phyloP scores from a whole-genome alignment of 768 basidiomycete genomes.

The Boletus reticuloceps region DNA sequence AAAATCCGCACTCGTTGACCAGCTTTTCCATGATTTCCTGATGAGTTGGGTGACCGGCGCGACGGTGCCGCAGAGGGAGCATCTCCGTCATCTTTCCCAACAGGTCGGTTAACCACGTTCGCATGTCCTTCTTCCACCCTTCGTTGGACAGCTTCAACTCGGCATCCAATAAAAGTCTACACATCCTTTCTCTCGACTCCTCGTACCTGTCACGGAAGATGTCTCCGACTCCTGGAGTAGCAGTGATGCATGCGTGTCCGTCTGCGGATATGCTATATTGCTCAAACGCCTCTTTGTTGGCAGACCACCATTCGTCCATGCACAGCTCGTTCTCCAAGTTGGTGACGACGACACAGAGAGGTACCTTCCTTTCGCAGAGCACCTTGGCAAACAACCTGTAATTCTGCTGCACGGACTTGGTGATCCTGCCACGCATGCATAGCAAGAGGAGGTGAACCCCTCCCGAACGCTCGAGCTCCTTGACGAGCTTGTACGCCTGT shows the following conservation, averaged over 20 bases:
- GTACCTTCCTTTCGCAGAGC: constrained; percentile 38
- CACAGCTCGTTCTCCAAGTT: constrained; percentile 35
- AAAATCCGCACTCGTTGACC: constrained; percentile 15
- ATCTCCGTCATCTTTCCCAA: constrained; percentile 21
- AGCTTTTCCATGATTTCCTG: constrained; percentile 12
- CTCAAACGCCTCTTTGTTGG: constrained; percentile 32
- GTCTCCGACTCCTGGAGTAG: constrained; percentile 24
- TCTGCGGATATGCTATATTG: constrained; percentile 25
- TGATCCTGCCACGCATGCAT: constrained; percentile 39
- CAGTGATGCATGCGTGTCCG: constrained; percentile 42
- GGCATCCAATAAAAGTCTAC: constrained; percentile 8
- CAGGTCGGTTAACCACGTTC: constrained; percentile 15
- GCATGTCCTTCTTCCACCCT: constrained; percentile 20
- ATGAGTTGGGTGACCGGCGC: constrained; percentile 1
- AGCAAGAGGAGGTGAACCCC: constrained; percentile 41
- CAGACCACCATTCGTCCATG: constrained; percentile 40
- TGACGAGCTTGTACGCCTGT: constrained; percentile 33
- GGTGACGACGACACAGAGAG: constrained; percentile 38
- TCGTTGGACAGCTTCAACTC: neutral
- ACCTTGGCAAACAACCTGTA: constrained; percentile 38
- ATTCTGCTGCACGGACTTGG: constrained; percentile 34
- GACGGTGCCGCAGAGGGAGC: constrained; percentile 8
- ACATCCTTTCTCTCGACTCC: constrained; percentile 29
- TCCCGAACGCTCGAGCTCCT: constrained; percentile 26
- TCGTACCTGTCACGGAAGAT: constrained; percentile 27